Conservation (phyloP, 306 rosid species). For the Arachis hypogaea region DNA sequence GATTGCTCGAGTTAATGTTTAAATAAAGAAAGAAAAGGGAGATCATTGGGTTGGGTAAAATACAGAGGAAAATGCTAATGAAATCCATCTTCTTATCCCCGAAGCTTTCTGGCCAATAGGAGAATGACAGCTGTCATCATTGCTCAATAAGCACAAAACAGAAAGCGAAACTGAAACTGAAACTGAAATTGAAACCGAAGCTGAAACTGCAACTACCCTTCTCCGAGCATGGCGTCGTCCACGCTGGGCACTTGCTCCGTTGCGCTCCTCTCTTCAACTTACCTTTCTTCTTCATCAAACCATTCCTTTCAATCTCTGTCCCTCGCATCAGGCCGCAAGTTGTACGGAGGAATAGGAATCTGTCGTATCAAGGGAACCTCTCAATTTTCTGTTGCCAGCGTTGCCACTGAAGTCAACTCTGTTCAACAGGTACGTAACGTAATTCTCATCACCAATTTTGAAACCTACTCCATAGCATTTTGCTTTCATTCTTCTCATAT, state of each 20-base stretch:
- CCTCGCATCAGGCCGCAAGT: slow-evolving; percentile 56
- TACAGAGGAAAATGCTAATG: slow-evolving; percentile 17
- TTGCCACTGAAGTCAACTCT: slow-evolving; percentile 85
- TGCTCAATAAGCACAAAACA: slow-evolving; percentile 10
- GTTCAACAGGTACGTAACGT: slow-evolving; percentile 62
- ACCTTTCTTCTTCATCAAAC: slow-evolving; percentile 43
- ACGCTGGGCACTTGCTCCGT: slow-evolving; percentile 69
- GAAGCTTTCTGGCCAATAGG: slow-evolving; percentile 48
- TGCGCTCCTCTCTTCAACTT: slow-evolving; percentile 62
- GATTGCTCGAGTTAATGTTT: background rate
- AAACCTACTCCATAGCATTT: background rate
- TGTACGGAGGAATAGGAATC: slow-evolving; percentile 63
- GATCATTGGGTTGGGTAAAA: background rate
- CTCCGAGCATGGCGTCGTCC: slow-evolving; percentile 72
- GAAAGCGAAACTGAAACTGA: background rate
- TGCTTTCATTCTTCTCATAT: too few species aligned
- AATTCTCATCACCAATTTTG: background rate
- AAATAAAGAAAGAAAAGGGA: background rate
- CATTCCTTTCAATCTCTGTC: slow-evolving; percentile 55
- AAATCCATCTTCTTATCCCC: slow-evolving; percentile 83
- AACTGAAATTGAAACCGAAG: background rate
- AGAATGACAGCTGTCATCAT: slow-evolving; percentile 32
- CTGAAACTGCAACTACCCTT: background rate
- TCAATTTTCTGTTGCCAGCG: slow-evolving; percentile 71
- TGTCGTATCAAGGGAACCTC: slow-evolving; percentile 65